Evolutionary conservation across 345 rosid species (phyloP), one percentile per base, ranked within the genome.

Genomic region (Aethionema arabicum): DNA sequence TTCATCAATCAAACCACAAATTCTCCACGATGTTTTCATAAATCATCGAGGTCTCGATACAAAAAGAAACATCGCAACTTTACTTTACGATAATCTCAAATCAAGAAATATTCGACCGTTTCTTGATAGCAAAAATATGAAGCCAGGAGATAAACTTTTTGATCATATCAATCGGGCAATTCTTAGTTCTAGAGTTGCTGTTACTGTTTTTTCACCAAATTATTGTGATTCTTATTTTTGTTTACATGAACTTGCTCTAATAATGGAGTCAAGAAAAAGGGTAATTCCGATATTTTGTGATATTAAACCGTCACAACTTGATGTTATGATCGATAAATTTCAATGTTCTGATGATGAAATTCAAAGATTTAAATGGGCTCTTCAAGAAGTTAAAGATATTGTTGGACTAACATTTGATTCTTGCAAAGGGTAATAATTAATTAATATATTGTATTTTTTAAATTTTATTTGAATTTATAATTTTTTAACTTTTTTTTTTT

Each of bases 91-190:
- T 58, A 64, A 77, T 11, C 85, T 88, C 8, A 60, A 51, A 11
- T 15, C 78, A 46, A 35, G 65, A 21, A 73, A 75, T 14, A 46
- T 88, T 5, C 68, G 60, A 7, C 83, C 91, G 3, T 85, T 87
- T 83, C 55, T 88, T 76, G 95, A 87, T 54, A 70, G 72, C 74
- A 87, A 81, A 79, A 87, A 76, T 37, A 85, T 85, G 91, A 87
- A 83, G 46, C 95, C 91, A 0, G 95, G 95, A 0, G 91, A 88
- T 51, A 83, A 83, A 61, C 62, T 88, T 45, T 83, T 80, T 1
- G 91, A 88, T 49, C 70, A 82, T 56, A 88, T 85, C 45, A 71
- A 85, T 36, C 13, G 44, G 0, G 87, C 82, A 4, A 80, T 85
- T 7, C 63, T 56, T 10, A 52, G 61, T 46, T 87, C 89, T 13